Evolutionary conservation across 495 filamentous ascomycete species (phyloP), one percentile per base, ranked within the genome.

Genomic region (Penicillium lividum): DNA sequence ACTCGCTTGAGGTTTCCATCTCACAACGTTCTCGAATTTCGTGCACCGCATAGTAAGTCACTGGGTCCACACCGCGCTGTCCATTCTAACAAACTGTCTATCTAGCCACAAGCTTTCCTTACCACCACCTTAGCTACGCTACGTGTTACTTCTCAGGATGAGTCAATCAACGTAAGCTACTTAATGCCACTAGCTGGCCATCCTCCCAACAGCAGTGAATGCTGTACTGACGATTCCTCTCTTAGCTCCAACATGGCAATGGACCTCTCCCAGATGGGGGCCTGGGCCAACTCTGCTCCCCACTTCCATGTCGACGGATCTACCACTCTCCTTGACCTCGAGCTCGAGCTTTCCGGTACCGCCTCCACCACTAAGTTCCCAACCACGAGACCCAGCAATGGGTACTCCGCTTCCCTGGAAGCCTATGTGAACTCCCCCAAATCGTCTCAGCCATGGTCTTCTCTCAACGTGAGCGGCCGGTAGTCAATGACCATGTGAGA

Each of bases 401-500:
- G 43, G 10, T 27, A 11, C 43, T 25, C 18, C 43, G 1, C 43
- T 46, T 46, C 43, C 18, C 40, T 55, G n/a, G 53, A 47, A 10
- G 53, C 27, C 15, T 55, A 34, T 22, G n/a, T 38, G 3, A 55
- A 47, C 22, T 28, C 53, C n/a, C 53, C 53, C 1, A 7, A 27
- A 0, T 33, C 38, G 9, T 55, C 53, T 4, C 53, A 47, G 53
- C 42, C 53, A n/a, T 55, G 53, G 53, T 46, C 42, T 13, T 30
- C 28, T 8, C 15, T 46, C 22, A 38, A 18, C 8, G 13, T 13
- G 3, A 40, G 13, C 13, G 5, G 34, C 22, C 38, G 50, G 25
- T 44, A 40, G 15, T n/a, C 31, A 13, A 15, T 5, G 38, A 40
- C 2, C 4, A 15, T 5, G 38, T 16, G 13, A 16, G 38, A 5